These are phyloP conservation scores for Scheffersomyces quercinus DNA, from an alignment of 1,139 yeast species.

Conservation along the genomic window DNA sequence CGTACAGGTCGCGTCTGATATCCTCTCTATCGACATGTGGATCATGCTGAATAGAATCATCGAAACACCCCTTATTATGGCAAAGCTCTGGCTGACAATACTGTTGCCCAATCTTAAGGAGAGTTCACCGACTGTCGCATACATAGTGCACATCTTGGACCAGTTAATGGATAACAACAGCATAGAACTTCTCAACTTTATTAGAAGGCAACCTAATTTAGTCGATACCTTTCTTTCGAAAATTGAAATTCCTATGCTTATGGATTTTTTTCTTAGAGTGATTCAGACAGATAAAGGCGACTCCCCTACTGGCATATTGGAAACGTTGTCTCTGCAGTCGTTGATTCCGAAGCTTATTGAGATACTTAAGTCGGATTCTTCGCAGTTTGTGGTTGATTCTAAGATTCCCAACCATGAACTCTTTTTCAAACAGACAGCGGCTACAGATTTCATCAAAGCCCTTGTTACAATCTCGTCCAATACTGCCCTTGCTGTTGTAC, in stretches of 20 bases:
- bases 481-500: conserved; percentile 47
- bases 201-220: conserved; percentile 49
- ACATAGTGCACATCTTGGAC: conserved; percentile 44
- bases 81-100: conserved; percentile 45
- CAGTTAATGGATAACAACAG: conserved; percentile 49
- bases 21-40: conserved; percentile 46
- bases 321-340: conserved; percentile 49
- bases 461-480: conserved; percentile 89
- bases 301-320: conserved; percentile 62
- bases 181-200: conserved; percentile 52
- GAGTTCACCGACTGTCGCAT: conserved; percentile 41
- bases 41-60: conserved; percentile 46
- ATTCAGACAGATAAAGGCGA: conserved; percentile 68
- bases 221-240: conserved; percentile 58
- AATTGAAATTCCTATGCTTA: conserved; percentile 58
- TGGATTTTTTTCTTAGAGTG: conserved; percentile 57
- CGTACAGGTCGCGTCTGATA: conserved; percentile 44
- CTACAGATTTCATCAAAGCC: conserved; percentile 93
- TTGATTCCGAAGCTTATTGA: conserved; percentile 54
- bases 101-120: conserved; percentile 39
- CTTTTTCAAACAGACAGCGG: conserved; percentile 82
- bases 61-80: conserved; percentile 44
- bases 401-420: conserved; percentile 32
- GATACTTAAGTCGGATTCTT: conserved; percentile 47
- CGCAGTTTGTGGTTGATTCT: conserved; percentile 26